A percentile compares a stretch with the other conserved stretches of the same genome.
Conservation (phyloP, 176 grass and related monocot genomes). For the Ensete glaucum region DNA sequence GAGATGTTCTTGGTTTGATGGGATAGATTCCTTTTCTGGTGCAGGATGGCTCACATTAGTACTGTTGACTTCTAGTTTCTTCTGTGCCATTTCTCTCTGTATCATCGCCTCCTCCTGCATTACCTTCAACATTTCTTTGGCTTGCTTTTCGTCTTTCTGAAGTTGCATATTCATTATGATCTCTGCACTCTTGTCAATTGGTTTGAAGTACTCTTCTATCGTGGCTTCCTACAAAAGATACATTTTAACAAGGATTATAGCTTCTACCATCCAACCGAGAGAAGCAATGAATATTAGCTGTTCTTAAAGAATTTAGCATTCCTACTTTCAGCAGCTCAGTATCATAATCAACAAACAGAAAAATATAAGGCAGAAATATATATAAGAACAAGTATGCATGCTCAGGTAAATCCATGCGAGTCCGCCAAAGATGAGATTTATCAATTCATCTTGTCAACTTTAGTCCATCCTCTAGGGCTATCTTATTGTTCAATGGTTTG, state of each 20-base stretch:
- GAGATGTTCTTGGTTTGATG: conserved; percentile 28
- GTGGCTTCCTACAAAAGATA: conserved; percentile 53
- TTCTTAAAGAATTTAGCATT: not conserved
- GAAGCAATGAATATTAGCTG: not conserved
- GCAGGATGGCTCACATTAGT: conserved; percentile 4
- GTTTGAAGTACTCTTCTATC: conserved; percentile 85
- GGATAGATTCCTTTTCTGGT: conserved; percentile 17
- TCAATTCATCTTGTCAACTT: too few species aligned
- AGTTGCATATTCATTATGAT: conserved; percentile 75
- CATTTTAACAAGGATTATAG: conserved; percentile 1
- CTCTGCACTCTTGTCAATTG: conserved; percentile 63
- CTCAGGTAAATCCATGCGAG: too few species aligned
- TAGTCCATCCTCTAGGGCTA: too few species aligned
- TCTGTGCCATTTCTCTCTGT: conserved; percentile 50
- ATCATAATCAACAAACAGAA: too few species aligned
- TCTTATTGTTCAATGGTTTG: too few species aligned
- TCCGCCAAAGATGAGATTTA: too few species aligned
- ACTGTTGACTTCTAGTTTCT: conserved; percentile 25
- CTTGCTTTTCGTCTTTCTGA: conserved; percentile 64
- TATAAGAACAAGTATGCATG: too few species aligned
- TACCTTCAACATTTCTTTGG: conserved; percentile 59
- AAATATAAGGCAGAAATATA: too few species aligned
- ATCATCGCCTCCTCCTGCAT: conserved; percentile 52
- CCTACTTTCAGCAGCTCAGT: too few species aligned
- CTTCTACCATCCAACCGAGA: not conserved